phyloP scores from a whole-genome alignment of 1,284 basidiomycete genomes.

The Rhodofomes roseus region DNA sequence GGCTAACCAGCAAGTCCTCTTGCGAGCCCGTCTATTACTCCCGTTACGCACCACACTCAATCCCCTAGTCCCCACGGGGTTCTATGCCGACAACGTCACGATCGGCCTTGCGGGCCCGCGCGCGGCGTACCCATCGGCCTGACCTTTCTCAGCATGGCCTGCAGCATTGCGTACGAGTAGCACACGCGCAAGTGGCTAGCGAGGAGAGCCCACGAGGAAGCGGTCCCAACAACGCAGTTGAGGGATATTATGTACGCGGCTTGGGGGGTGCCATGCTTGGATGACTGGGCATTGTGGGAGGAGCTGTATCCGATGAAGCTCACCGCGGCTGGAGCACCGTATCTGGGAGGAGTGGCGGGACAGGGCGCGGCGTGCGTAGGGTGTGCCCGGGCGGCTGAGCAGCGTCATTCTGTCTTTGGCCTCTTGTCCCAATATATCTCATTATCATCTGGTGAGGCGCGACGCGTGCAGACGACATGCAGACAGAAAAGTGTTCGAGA shows the following conservation, averaged over 20 bases:
- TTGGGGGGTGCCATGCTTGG: too few species aligned
- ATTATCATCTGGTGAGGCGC: too few species aligned
- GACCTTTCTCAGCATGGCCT: conserved; percentile 61
- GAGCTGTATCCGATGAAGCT: too few species aligned
- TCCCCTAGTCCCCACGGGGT: conserved; percentile 53
- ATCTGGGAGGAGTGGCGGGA: too few species aligned
- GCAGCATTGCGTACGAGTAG: conserved; percentile 66
- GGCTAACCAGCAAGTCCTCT: conserved; percentile 46
- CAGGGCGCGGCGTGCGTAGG: too few species aligned
- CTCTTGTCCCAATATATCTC: too few species aligned
- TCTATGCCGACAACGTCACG: conserved; percentile 46
- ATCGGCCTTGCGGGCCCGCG: conserved; percentile 34
- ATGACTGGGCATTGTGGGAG: too few species aligned
- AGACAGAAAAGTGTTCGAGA: too few species aligned
- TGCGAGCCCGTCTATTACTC: not conserved
- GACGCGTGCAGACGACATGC: too few species aligned
- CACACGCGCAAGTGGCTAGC: conserved; percentile 50
- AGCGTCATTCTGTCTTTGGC: too few species aligned
- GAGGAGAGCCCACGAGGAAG: conserved; percentile 39
- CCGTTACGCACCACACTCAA: not conserved
- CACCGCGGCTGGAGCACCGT: too few species aligned
- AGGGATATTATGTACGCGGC: conserved; percentile 40
- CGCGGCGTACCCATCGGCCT: conserved; percentile 63
- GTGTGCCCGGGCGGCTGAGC: too few species aligned
- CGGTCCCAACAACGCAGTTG: conserved; percentile 47